Evolutionary conservation across 371 early-diverging fungal genomes (phyloP).

Genomic region (Rhizomucor pusillus): DNA sequence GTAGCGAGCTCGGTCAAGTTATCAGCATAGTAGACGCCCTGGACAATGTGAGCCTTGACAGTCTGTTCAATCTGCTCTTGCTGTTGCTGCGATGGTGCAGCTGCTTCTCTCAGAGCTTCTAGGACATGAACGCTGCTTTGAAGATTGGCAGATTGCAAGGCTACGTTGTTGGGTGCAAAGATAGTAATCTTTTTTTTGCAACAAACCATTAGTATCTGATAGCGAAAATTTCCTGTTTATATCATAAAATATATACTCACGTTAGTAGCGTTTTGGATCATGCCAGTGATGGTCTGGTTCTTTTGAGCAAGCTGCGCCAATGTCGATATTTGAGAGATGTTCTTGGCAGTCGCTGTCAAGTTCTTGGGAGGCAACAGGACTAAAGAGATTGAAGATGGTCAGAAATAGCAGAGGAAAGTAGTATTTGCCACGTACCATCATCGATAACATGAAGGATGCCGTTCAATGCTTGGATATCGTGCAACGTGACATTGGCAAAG

Average conservation of each 20-base stretch:
- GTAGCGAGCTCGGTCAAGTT: slow-evolving; percentile 29
- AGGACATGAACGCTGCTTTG: slow-evolving; percentile 2
- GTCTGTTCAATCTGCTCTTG: slow-evolving; percentile 11
- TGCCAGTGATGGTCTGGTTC: background rate
- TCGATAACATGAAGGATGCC: slow-evolving; percentile 38
- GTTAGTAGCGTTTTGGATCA: slow-evolving; percentile 22
- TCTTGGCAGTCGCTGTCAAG: slow-evolving; percentile 16
- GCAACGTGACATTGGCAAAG: slow-evolving; percentile 15
- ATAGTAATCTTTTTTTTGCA: slow-evolving; percentile 23
- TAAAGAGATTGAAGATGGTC: slow-evolving; percentile 3
- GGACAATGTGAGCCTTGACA: slow-evolving; percentile 30
- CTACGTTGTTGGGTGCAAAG: slow-evolving; percentile 30
- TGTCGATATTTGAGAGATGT: slow-evolving; percentile 13
- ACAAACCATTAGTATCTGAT: background rate
- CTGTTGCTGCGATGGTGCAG: background rate
- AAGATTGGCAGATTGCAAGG: background rate
- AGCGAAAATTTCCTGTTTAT: no score
- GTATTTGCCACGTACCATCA: slow-evolving; percentile 16
- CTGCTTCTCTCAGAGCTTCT: background rate
- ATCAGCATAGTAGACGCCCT: slow-evolving; percentile 34
- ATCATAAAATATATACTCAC: slow-evolving; percentile 15
- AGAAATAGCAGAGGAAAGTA: background rate
- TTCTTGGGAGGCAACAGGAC: slow-evolving; percentile 35
- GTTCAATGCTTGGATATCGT: slow-evolving; percentile 33
- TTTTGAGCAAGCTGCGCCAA: slow-evolving; percentile 11